These are phyloP conservation scores for Ophiostoma fasciatum DNA, from an alignment of 2,329 filamentous ascomycete genomes.

Conservation along the genomic window DNA sequence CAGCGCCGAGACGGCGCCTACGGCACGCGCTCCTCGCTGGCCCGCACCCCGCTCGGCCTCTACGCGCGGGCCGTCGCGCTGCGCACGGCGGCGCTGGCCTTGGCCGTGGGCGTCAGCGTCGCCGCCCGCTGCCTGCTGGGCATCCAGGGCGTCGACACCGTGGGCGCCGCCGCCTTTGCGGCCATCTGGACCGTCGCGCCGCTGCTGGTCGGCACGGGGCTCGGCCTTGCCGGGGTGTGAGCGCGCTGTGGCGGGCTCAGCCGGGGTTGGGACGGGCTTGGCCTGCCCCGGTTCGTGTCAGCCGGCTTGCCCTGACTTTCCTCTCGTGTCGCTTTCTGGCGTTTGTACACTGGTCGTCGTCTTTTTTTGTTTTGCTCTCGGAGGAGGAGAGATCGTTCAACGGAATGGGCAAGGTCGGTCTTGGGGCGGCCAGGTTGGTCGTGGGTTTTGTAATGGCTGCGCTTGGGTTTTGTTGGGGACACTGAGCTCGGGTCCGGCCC, in stretches of 20 bases:
- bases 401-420: too few relatives aligned
- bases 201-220: slow-evolving; percentile 38
- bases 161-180: slow-evolving; percentile 60
- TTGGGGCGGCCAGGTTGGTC: too few relatives aligned
- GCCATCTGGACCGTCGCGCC: slow-evolving; percentile 58
- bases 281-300: too few relatives aligned
- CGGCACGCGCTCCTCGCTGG: too few relatives aligned
- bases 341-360: neutral
- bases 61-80: slow-evolving; percentile 37
- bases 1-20: neutral
- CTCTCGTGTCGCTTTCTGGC: neutral
- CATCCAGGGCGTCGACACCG: slow-evolving; percentile 52
- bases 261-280: too few relatives aligned
- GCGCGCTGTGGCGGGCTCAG: too few relatives aligned
- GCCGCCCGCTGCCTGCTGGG: slow-evolving; percentile 52
- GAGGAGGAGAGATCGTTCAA: too few relatives aligned
- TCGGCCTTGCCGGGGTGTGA: slow-evolving; percentile 31
- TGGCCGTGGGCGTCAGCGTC: slow-evolving; percentile 42
- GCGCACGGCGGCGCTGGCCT: slow-evolving; percentile 45
- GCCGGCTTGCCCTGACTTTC: neutral
- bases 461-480: too few relatives aligned
- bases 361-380: neutral
- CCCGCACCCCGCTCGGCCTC: too few relatives aligned
- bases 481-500: too few relatives aligned
- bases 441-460: too few relatives aligned